A percentile compares a stretch with the other conserved stretches of the same genome.
Evolutionary conservation across 345 rosid genomes (phyloP).

Genomic region (Eucalyptus fibrosa): DNA sequence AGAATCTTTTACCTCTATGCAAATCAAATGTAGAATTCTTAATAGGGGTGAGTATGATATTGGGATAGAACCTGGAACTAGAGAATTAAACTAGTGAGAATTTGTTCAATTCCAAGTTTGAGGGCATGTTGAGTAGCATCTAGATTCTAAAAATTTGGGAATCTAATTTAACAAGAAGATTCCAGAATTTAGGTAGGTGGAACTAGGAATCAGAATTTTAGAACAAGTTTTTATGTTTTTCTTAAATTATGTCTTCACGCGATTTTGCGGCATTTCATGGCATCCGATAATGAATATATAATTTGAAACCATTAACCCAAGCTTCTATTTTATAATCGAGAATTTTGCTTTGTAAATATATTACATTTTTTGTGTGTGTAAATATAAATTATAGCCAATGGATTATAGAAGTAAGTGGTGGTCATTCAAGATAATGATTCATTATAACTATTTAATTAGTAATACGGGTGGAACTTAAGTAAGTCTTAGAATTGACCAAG

Average conservation of each 20-base stretch:
- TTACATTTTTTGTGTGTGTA: not conserved
- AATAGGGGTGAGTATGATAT: not conserved
- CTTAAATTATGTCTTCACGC: too few species aligned
- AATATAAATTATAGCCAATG: accelerated
- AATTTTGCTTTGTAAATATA: accelerated
- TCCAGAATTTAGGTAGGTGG: accelerated
- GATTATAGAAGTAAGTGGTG: too few species aligned
- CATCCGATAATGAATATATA: too few species aligned
- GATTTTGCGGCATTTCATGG: accelerated
- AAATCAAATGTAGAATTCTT: not conserved
- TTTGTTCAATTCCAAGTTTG: accelerated
- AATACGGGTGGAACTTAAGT: not conserved
- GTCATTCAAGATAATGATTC: too few species aligned
- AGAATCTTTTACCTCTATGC: not conserved
- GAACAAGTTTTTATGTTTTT: not conserved
- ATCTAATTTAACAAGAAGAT: too few species aligned
- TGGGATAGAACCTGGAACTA: accelerated
- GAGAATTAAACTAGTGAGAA: too few species aligned
- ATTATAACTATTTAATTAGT: too few species aligned
- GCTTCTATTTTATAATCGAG: accelerated
- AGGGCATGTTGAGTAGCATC: not conserved
- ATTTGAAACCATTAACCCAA: accelerated
- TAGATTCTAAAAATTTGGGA: not conserved
- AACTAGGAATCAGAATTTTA: too few species aligned
- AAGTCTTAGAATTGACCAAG: not conserved